Evolutionary conservation across 1,284 basidiomycete genomes (phyloP).

Genomic region (Cryptococcus wingfieldii): DNA sequence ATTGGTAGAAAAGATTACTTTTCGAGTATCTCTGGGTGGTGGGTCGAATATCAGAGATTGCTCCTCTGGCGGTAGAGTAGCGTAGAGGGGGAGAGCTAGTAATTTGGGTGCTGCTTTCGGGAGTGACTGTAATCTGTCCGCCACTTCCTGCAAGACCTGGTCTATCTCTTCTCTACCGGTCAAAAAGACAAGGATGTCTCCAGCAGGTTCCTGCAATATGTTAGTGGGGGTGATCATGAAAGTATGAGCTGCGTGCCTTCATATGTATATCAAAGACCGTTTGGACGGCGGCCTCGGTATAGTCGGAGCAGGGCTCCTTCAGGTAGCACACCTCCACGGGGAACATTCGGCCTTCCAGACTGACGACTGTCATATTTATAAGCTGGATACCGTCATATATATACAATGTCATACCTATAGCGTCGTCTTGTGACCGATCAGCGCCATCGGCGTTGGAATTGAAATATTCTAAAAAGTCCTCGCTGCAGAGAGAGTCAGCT

Average conservation of each 20-base stretch:
- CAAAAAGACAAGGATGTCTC: conserved; percentile 89
- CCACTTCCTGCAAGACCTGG: conserved; percentile 70
- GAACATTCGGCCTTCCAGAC: conserved; percentile 87
- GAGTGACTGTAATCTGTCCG: conserved; percentile 72
- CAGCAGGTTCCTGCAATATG: conserved; percentile 58
- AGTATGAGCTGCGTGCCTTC: conserved; percentile 55
- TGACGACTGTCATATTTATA: conserved; percentile 66
- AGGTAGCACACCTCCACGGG: conserved; percentile 80
- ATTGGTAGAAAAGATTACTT: conserved; percentile 90
- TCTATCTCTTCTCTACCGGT: conserved; percentile 98
- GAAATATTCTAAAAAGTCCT: conserved; percentile 84
- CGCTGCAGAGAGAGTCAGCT: conserved; percentile 29
- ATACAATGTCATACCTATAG: conserved; percentile 33
- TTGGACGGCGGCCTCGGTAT: conserved; percentile 75
- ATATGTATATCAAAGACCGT: conserved; percentile 81
- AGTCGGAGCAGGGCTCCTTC: conserved; percentile 69
- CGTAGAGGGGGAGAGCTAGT: conserved; percentile 73
- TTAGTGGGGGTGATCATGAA: not conserved
- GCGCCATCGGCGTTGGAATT: conserved; percentile 52
- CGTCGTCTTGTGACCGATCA: conserved; percentile 47
- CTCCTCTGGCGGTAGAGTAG: conserved; percentile 78
- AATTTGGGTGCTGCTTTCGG: conserved; percentile 62
- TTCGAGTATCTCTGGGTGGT: conserved; percentile 68
- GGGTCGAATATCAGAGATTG: conserved; percentile 80
- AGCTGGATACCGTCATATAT: conserved; percentile 5